These are phyloP conservation scores for Liquidambar formosana DNA, from an alignment of 164 flowering plant genomes.

Conservation along the genomic window DNA sequence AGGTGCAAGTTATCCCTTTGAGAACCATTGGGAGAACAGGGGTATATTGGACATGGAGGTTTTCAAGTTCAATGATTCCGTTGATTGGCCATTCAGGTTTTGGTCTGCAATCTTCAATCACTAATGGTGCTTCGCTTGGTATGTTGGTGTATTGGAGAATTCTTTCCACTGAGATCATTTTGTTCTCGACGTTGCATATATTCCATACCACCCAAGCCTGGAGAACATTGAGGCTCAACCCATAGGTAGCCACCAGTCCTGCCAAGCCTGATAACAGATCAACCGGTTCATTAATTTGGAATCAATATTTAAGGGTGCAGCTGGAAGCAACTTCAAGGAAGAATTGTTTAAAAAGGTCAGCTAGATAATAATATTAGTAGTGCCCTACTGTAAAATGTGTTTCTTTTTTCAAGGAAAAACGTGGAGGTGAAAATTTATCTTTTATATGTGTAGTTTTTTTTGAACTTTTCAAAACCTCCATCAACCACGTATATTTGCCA, in stretches of 20 bases:
- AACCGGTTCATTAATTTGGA: constrained; percentile 3
- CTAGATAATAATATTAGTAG: no score
- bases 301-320: background rate
- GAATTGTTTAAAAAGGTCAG: no score
- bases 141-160: constrained; percentile 63
- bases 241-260: constrained; percentile 79
- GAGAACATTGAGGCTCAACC: constrained; percentile 69
- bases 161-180: constrained; percentile 85
- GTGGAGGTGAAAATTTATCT: no score
- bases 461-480: no score
- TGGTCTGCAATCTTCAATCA: constrained; percentile 60
- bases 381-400: no score
- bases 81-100: constrained; percentile 57
- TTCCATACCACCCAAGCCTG: constrained; percentile 89
- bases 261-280: constrained; percentile 57
- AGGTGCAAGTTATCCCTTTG: constrained; percentile 62
- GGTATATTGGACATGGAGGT: constrained; percentile 62
- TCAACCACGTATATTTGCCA: no score
- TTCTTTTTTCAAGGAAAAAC: no score
- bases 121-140: constrained; percentile 75
- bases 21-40: constrained; percentile 70
- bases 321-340: no score
- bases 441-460: no score
- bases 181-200: constrained; percentile 82
- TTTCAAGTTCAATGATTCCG: constrained; percentile 54